Base-by-base conservation (phyloP, 139 green algal genomes). In the Micromonas commoda region DNA sequence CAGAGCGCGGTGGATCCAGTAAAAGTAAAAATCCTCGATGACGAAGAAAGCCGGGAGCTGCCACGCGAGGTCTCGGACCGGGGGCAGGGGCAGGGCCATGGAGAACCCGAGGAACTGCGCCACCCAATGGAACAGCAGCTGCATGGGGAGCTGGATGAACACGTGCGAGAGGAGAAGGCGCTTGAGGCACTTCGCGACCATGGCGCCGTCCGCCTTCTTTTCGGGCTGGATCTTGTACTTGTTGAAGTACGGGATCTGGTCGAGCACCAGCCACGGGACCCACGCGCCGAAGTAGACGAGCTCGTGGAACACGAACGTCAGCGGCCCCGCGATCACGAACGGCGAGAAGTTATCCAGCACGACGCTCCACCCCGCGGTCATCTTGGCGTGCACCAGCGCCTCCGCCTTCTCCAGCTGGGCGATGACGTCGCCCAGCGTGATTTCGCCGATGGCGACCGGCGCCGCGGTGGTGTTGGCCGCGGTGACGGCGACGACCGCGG, bases 21-120 rank as follows among this genome's bases (percentile, higher is more conserved):
- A 88, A 74, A 84, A 84, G 69, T 70, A 68, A 69, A 77, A 87
- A 72, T 88, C 83, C 37, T 88, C 83, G 5, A 88, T 65, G 35
- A 88, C n/a, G 29, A 87, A 83, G 53, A 82, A 88, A 2, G 76
- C 26, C 23, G 61, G 23, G 57, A 88, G 38, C 52, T 88, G 83
- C 33, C 82, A 76, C 31, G 70, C 19, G 29, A 87, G 61, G 9
- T 77, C 31, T 26, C 51, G 23, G 6, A 77, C 33, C 6, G 66
- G 19, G 2, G 82, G 82, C 1, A 87, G 81, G 38, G 82, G 73
- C 32, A 83, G 31, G 2, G 19, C 26, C 23, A 79, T 77, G 24
- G 38, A 79, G 64, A 86, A 85, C n/a, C 79, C 82, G 4, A 77
- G 45, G 37, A 82, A 29, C 64, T 77, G 63, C 35, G 52, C 52